These are phyloP conservation scores for Candida easanensis DNA, from an alignment of 805 yeast species.

Conservation along the genomic window DNA sequence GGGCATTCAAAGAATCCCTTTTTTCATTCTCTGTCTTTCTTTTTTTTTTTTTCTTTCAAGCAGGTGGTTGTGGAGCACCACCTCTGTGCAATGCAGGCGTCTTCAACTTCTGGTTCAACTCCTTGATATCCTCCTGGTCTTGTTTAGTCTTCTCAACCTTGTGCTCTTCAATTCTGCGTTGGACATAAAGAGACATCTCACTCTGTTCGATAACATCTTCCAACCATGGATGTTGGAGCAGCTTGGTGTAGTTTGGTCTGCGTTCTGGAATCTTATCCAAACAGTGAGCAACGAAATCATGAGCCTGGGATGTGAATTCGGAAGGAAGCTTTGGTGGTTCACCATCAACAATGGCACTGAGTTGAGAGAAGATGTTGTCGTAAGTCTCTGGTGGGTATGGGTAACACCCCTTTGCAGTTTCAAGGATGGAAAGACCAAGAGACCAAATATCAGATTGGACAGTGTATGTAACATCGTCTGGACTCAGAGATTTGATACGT, in stretches of 20 bases:
- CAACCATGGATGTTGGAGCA: constrained; percentile 85
- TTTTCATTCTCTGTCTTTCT: too few species aligned
- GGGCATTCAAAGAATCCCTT: too few species aligned
- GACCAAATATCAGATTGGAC: constrained; percentile 98
- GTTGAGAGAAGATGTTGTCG: constrained; percentile 85
- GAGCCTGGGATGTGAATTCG: constrained; percentile 71
- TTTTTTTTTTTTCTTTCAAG: too few species aligned
- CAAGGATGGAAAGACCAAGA: constrained; percentile 79
- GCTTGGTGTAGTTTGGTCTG: constrained; percentile 76
- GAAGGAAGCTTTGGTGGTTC: constrained; percentile 80
- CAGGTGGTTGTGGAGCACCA: constrained; percentile 19
- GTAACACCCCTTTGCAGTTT: constrained; percentile 85
- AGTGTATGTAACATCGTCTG: constrained; percentile 78
- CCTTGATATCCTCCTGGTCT: constrained; percentile 22
- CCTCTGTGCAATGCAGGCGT: constrained; percentile 33
- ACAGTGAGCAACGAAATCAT: constrained; percentile 73
- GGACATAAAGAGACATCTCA: constrained; percentile 36
- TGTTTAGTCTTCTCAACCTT: constrained; percentile 19
- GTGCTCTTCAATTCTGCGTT: constrained; percentile 31
- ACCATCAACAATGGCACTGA: constrained; percentile 95
- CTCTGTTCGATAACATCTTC: constrained; percentile 43
- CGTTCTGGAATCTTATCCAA: constrained; percentile 75
- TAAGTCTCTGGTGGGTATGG: constrained; percentile 97
- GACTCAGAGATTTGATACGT: constrained; percentile 72
- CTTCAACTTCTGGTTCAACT: constrained; percentile 26